A percentile compares a stretch with the other conserved stretches of the same genome.
Evolutionary conservation across 176 grass and related monocot species (phyloP).

Genomic region (sorghum (Sorghum bicolor)): Sorghum_bicolor_NCBIv3 NC_012872.2:53266501-53267000

Average conservation of each 20-base stretch:
- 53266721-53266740: slow-evolving; percentile 38
- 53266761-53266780: slow-evolving; percentile 44
- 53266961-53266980: slow-evolving; percentile 50
- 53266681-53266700: slow-evolving; percentile 39
- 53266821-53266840: slow-evolving; percentile 46
- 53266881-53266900: slow-evolving; percentile 41
- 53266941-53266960: slow-evolving; percentile 53
- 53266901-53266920: slow-evolving; percentile 38
- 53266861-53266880: not conserved
- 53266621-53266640: slow-evolving; percentile 28
- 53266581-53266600: slow-evolving; percentile 5
- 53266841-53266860: slow-evolving; percentile 55
- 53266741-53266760: slow-evolving; percentile 60
- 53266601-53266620: slow-evolving; percentile 33
- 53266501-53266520: slow-evolving; percentile 37
- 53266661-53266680: slow-evolving; percentile 56
- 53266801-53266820: slow-evolving; percentile 32
- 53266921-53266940: slow-evolving; percentile 17
- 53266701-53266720: slow-evolving; percentile 37
- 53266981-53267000: slow-evolving; percentile 16
- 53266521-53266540: slow-evolving; percentile 43
- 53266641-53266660: slow-evolving; percentile 45
- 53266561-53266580: not conserved
- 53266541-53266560: slow-evolving; percentile 14
- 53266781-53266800: slow-evolving; percentile 42